Evolutionary conservation across 805 yeast species (phyloP), one percentile per base, ranked within the genome.

Genomic region (Starmerella floris): DNA sequence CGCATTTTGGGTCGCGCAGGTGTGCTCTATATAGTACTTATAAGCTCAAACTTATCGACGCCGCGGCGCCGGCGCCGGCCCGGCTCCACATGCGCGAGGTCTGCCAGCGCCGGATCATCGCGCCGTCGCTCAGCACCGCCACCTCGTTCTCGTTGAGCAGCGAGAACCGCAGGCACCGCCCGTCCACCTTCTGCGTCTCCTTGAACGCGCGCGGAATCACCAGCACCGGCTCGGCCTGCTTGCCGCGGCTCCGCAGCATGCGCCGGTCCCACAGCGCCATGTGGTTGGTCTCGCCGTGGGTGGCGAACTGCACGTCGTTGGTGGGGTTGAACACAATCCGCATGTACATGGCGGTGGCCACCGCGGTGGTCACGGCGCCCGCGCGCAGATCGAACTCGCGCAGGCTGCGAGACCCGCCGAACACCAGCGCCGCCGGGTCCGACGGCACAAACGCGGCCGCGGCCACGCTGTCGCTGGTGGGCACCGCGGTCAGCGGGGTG

Each of bases 271-370:
- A 87, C 6, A 87, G 67, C 0, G 88, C 78, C 39, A 85, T 62
- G 0, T 91, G 73, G 1, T 95, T 94, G 54, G 82, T 88, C 52
- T 85, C 95, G 40, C 83, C 74, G 49, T 73, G 73, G 0, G 93
- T 77, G 16, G 83, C 74, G 58, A 87, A 83, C 48, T 73, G 68
- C 59, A 73, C 70, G 11, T 69, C 69, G 54, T 77, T 75, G 55
- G 74, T 74, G 3, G 81, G 88, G 56, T 83, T 87, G 25, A 77
- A 65, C 8, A 73, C 67, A 36, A 87, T 68, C 17, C 80, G 80
- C 52, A 74, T 67, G 0, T 85, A 75, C 45, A 82, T 73, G 52
- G 78, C 74, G 1, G 93, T 79, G 2, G 87, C 79, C 54, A 81
- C 68, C 1, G 70, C 69, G 15, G 39, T 38, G 6, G 53, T 44